Evolutionary conservation across 1,139 yeast genomes (phyloP).

Genomic region (Saccharomyces hybrid): DNA sequence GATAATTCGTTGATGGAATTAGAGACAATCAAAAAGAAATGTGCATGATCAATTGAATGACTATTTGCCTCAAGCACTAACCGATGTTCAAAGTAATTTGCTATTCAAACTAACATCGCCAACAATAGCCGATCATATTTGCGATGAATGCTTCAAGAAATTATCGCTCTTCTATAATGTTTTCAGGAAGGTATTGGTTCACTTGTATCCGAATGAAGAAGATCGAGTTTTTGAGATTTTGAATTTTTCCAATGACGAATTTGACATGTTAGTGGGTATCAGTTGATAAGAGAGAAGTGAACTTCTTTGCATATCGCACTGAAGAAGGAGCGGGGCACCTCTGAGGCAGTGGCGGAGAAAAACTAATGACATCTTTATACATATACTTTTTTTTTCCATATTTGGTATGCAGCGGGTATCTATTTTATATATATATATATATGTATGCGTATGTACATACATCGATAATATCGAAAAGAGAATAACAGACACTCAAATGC

Average conservation of each 20-base stretch:
- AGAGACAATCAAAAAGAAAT: conserved; percentile 37
- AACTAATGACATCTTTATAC: not conserved
- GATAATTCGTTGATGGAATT: conserved; percentile 58
- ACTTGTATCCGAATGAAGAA: conserved; percentile 32
- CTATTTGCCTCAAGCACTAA: conserved; percentile 54
- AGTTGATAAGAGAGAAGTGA: conserved; percentile 26
- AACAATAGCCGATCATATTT: conserved; percentile 47
- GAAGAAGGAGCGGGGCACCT: not conserved
- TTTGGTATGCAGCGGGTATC: not conserved
- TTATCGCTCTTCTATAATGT: conserved; percentile 49
- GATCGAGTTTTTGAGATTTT: conserved; percentile 24
- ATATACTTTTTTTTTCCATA: not conserved
- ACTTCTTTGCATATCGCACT: not conserved
- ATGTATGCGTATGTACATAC: not conserved
- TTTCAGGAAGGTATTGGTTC: conserved; percentile 39
- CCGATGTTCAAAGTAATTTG: conserved; percentile 51
- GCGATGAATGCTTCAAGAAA: conserved; percentile 41
- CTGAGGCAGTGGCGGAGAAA: not conserved
- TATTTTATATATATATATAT: not conserved
- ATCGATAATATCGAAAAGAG: not conserved
- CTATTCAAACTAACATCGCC: conserved; percentile 59
- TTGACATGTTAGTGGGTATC: conserved; percentile 59
- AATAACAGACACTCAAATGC: not conserved
- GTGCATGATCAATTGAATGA: conserved; percentile 44
- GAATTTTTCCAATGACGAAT: conserved; percentile 39